These are phyloP conservation scores for Evansstolkia leycettana DNA, from an alignment of 495 filamentous ascomycete genomes.

Conservation along the genomic window DNA sequence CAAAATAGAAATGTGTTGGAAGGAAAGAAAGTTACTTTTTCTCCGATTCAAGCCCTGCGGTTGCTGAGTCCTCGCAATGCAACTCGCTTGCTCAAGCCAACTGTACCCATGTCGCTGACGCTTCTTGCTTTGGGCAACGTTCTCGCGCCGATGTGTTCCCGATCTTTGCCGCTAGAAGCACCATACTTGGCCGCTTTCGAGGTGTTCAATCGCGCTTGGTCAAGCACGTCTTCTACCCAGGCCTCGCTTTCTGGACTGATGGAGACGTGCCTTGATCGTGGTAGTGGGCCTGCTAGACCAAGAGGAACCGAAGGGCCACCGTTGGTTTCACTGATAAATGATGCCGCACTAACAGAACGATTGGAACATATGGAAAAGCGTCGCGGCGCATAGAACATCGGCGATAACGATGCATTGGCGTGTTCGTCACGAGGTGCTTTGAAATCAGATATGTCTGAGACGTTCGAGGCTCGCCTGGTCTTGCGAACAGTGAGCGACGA, in stretches of 20 bases:
- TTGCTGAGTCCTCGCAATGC: conserved; percentile 23
- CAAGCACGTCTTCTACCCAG: conserved; percentile 36
- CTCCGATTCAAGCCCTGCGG: conserved; percentile 8
- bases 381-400: conserved; percentile 14
- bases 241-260: conserved; percentile 41
- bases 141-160: neutral
- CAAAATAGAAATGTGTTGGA: neutral
- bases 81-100: conserved; percentile 25
- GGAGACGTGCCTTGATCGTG: conserved; percentile 28
- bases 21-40: neutral
- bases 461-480: conserved; percentile 24
- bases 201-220: conserved; percentile 23
- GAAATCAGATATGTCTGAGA: conserved; percentile 20
- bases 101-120: conserved; percentile 28
- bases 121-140: conserved; percentile 25
- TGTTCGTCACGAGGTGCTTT: conserved; percentile 16
- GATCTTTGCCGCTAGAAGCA: neutral
- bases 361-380: conserved; percentile 28
- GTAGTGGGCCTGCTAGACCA: conserved; percentile 36
- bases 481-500: conserved; percentile 32
- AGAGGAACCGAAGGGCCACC: conserved; percentile 23
- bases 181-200: neutral
- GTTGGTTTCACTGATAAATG: conserved; percentile 12
- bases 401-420: conserved; percentile 17
- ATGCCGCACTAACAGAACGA: conserved; percentile 20